phyloP scores from a whole-genome alignment of 176 grass and related monocot species.

The Aegilops umbellulata region DNA sequence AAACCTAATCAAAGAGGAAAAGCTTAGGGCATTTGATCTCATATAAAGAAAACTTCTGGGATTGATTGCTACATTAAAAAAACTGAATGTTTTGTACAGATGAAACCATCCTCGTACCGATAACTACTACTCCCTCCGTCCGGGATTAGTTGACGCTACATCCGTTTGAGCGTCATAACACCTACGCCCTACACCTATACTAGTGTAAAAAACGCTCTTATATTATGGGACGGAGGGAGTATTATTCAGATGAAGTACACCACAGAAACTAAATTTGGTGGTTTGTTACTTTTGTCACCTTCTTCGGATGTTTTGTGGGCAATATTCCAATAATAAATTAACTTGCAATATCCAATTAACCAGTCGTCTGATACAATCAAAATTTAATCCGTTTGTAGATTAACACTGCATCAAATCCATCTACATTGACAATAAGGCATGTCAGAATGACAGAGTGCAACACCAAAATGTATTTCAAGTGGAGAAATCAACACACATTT shows the following conservation, averaged over 20 bases:
- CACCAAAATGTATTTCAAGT: neutral
- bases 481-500: neutral
- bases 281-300: neutral
- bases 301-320: neutral
- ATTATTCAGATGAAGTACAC: neutral
- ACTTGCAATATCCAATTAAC: neutral
- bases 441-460: neutral
- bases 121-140: neutral
- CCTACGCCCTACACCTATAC: too few species aligned
- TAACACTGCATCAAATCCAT: constrained; percentile 3
- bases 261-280: neutral
- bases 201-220: too few species aligned
- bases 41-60: neutral
- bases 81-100: neutral
- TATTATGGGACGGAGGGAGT: too few species aligned
- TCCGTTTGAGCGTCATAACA: too few species aligned
- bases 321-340: neutral
- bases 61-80: neutral
- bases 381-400: neutral
- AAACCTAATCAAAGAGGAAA: constrained; percentile 44
- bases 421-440: neutral
- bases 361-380: neutral
- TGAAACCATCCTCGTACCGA: neutral
- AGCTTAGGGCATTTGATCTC: constrained; percentile 1
- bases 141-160: too few species aligned